Evolutionary conservation across 2,329 filamentous ascomycete genomes (phyloP).

Genomic region (Onygenales sp.): DNA sequence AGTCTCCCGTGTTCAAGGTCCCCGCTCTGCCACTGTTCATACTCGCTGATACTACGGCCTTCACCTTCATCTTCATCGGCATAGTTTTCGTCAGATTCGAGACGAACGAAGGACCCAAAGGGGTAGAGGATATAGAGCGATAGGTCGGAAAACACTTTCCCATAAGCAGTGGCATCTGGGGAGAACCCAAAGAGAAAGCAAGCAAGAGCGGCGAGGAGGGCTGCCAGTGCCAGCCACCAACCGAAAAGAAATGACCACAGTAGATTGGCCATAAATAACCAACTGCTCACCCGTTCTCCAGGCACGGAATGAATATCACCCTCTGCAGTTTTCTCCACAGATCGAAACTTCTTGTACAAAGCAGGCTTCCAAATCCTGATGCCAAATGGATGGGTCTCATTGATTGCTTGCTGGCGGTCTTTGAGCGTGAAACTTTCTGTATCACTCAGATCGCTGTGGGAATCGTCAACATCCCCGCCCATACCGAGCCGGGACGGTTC

Average conservation of each 20-base stretch:
- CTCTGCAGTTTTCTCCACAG: constrained; percentile 91
- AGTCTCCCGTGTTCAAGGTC: constrained; percentile 91
- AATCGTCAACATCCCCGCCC: constrained; percentile 49
- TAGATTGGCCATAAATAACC: constrained; percentile 80
- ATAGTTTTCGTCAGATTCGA: constrained; percentile 91
- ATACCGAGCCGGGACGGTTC: constrained; percentile 35
- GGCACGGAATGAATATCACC: constrained; percentile 94
- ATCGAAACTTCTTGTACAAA: constrained; percentile 93
- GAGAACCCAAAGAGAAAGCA: constrained; percentile 74
- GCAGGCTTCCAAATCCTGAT: constrained; percentile 99
- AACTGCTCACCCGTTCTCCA: constrained; percentile 72
- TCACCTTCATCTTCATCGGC: constrained; percentile 90
- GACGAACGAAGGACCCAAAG: constrained; percentile 89
- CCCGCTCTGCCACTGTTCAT: constrained; percentile 97
- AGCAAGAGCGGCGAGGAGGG: constrained; percentile 61
- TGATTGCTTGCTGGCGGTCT: constrained; percentile 94
- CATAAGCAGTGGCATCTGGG: constrained; percentile 76
- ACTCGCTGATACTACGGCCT: constrained; percentile 93
- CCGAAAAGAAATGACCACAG: constrained; percentile 88
- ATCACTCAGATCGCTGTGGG: constrained; percentile 69
- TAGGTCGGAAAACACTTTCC: constrained; percentile 72
- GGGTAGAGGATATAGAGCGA: constrained; percentile 86
- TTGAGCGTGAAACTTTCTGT: constrained; percentile 97
- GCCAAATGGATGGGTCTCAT: constrained; percentile 96
- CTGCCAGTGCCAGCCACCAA: constrained; percentile 84